Percentiles rank a stretch among this genome's conserved stretches.
These are phyloP conservation scores for Cladosporium halotolerans DNA, from an alignment of 2,329 filamentous ascomycete genomes.

Conservation along the genomic window DNA sequence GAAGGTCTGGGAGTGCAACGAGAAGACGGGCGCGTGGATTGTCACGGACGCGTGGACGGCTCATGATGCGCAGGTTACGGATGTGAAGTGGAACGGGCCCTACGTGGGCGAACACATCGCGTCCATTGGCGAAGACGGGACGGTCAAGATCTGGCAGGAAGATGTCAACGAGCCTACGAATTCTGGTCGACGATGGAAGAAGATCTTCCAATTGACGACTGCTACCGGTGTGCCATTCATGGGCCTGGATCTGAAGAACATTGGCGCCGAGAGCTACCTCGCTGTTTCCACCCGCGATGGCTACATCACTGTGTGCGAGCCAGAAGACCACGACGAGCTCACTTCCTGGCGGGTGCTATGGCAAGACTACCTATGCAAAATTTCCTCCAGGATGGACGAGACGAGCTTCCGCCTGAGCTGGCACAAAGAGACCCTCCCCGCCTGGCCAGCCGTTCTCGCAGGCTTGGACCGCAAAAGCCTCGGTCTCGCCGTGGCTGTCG, in stretches of 20 bases:
- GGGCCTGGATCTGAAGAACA: slow-evolving; percentile 80
- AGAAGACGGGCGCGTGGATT: slow-evolving; percentile 66
- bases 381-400: slow-evolving; percentile 74
- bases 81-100: slow-evolving; percentile 90
- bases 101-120: slow-evolving; percentile 83
- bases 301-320: slow-evolving; percentile 73
- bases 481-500: slow-evolving; percentile 76
- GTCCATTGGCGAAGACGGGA: slow-evolving; percentile 82
- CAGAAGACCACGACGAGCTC: slow-evolving; percentile 74
- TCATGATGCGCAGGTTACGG: slow-evolving; percentile 82
- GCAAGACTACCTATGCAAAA: slow-evolving; percentile 64
- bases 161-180: slow-evolving; percentile 70
- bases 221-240: slow-evolving; percentile 65
- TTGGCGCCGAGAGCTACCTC: slow-evolving; percentile 77
- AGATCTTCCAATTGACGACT: slow-evolving; percentile 54
- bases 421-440: slow-evolving; percentile 77
- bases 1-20: slow-evolving; percentile 81
- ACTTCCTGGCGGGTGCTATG: slow-evolving; percentile 70
- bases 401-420: slow-evolving; percentile 80
- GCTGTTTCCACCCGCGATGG: slow-evolving; percentile 81
- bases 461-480: slow-evolving; percentile 76
- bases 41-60: slow-evolving; percentile 83
- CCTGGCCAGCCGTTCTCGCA: slow-evolving; percentile 69
- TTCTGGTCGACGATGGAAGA: slow-evolving; percentile 73
- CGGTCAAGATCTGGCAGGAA: slow-evolving; percentile 88